Base-by-base conservation (phyloP, 2,329 filamentous ascomycete genomes). In the Aspergillus bombycis region DNA sequence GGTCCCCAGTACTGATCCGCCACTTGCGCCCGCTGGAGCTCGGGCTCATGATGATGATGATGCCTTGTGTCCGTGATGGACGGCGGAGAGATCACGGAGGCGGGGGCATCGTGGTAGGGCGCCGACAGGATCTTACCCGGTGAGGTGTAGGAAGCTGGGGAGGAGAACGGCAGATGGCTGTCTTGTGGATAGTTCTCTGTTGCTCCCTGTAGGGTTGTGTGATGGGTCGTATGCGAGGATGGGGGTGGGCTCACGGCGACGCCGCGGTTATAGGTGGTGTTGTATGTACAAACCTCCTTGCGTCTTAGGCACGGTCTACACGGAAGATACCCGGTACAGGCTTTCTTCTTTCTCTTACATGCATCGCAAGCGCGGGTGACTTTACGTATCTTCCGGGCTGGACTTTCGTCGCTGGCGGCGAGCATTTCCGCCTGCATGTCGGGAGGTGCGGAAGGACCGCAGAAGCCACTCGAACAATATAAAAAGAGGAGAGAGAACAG, bases 361-460 rank as follows among this genome's bases (percentile, higher is more conserved):
- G 65, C 63, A 57, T 71, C 68, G 52, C 68, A 71, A 34, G 70
- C 70, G 38, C 70, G 65, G n/a, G 68, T 70, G 30, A 71, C 68
- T 57, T 71, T 71, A 43, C 68, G 64, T 58, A 65, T 57, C 62
- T 70, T 71, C 48, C 64, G 67, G 54, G 34, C 48, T 14, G 36
- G 53, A 23, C 38, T 9, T 21, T 53, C 57, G 46, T 60, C 45
- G 48, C 45, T 48, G 14, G 57, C 46, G 14, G 57, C 46, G 5
- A 36, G 9, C n/a, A 83, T 87, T 28, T 80, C 84, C 6, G 83
- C 81, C 66, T 52, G 46, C 46, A 86, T 85, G 4, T 21, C 21
- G 11, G n/a, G n/a, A 23, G 3, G 21, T 2, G 43, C 21, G 43
- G 43, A 46, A 46, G 43, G 21, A 7, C 11, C 12, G 11, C 21